These are phyloP conservation scores for Cadophora sp. DNA, from an alignment of 2,329 filamentous ascomycete genomes.

Conservation along the genomic window DNA sequence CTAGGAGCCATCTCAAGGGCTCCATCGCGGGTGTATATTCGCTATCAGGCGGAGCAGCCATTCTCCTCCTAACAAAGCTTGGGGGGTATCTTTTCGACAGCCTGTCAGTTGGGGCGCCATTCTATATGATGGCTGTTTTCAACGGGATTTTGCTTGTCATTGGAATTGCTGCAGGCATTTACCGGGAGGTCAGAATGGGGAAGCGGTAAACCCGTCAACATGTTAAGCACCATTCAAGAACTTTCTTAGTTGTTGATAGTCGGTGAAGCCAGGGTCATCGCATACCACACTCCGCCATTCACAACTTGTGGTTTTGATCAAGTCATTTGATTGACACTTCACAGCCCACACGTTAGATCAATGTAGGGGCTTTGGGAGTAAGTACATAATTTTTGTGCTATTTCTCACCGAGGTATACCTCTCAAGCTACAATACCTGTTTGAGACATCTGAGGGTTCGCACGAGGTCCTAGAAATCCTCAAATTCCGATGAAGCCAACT, in stretches of 20 bases:
- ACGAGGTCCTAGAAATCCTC: neutral
- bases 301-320: neutral
- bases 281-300: neutral
- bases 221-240: neutral
- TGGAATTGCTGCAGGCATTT: conserved; percentile 40
- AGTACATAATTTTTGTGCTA: neutral
- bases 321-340: neutral
- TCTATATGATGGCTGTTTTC: conserved; percentile 92
- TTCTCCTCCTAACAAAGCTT: conserved; percentile 88
- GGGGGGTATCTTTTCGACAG: conserved; percentile 87
- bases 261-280: neutral
- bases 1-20: conserved; percentile 71
- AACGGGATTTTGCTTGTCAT: conserved; percentile 74
- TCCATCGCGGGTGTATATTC: conserved; percentile 96
- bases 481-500: neutral
- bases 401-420: neutral
- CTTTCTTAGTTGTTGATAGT: neutral
- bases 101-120: conserved; percentile 77
- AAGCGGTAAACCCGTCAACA: conserved; percentile 2
- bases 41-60: conserved; percentile 87
- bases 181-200: conserved; percentile 36
- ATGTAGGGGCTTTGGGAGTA: neutral
- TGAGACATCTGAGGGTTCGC: neutral
- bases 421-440: neutral
- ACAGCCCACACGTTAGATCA: neutral